Percentiles rank a stretch among this genome's conserved stretches.
Evolutionary conservation across 306 rosid genomes (phyloP).

Genomic region (Hippophae rhamnoides): DNA sequence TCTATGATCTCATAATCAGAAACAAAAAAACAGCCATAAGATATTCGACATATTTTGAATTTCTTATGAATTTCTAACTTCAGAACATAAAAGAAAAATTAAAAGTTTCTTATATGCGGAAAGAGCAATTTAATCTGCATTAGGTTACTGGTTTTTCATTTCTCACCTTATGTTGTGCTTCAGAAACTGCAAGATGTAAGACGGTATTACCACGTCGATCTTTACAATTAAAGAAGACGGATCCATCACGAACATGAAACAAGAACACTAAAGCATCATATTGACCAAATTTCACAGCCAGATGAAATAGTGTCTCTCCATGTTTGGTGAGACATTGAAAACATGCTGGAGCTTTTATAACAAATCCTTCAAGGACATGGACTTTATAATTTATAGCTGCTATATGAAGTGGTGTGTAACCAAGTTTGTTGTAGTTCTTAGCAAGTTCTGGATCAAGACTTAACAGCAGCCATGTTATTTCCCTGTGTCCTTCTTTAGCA

Average conservation of each 20-base stretch:
- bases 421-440: conserved; percentile 37
- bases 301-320: conserved; percentile 61
- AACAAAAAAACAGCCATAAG: too few relatives aligned
- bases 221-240: conserved; percentile 33
- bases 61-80: neutral
- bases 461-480: conserved; percentile 45
- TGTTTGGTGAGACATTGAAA: conserved; percentile 40
- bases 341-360: conserved; percentile 29
- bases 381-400: conserved; percentile 51
- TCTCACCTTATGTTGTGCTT: conserved; percentile 45
- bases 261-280: conserved; percentile 42
- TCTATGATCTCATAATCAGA: too few relatives aligned
- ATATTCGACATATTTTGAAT: too few relatives aligned
- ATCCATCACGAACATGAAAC: conserved; percentile 32
- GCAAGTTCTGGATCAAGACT: conserved; percentile 35
- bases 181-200: conserved; percentile 49
- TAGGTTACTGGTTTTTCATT: neutral
- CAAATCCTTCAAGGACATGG: conserved; percentile 39
- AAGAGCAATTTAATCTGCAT: neutral
- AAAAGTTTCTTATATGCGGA: neutral
- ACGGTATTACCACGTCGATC: conserved; percentile 49
- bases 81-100: neutral
- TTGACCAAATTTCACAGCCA: conserved; percentile 52
- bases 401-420: conserved; percentile 59
- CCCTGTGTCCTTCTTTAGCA: conserved; percentile 33